These are phyloP conservation scores for Geotrichum siamense DNA, from an alignment of 1,139 yeast genomes.

Conservation along the genomic window DNA sequence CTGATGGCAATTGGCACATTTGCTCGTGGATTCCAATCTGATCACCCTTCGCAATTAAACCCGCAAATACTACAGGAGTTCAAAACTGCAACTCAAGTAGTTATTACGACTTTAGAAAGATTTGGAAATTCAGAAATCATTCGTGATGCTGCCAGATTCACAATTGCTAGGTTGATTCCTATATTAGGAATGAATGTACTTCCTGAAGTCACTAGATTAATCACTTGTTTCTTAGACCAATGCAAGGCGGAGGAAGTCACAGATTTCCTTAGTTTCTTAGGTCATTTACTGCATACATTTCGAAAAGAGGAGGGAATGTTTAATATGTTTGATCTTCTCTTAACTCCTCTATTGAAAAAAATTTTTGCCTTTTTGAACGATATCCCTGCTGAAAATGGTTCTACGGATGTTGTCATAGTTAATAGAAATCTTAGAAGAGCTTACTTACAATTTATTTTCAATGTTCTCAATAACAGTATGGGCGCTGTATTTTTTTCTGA, in stretches of 20 bases:
- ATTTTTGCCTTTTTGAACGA: slow-evolving; percentile 50
- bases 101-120: slow-evolving; percentile 72
- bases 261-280: slow-evolving; percentile 78
- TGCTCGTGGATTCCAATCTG: slow-evolving; percentile 68
- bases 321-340: slow-evolving; percentile 61
- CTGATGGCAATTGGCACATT: slow-evolving; percentile 86
- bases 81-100: slow-evolving; percentile 71
- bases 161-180: slow-evolving; percentile 81
- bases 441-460: slow-evolving; percentile 59
- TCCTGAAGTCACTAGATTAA: slow-evolving; percentile 59
- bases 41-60: slow-evolving; percentile 18
- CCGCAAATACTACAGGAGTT: slow-evolving; percentile 45
- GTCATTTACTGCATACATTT: slow-evolving; percentile 79
- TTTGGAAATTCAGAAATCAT: slow-evolving; percentile 60
- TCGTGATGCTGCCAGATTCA: slow-evolving; percentile 79
- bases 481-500: slow-evolving; percentile 69
- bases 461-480: slow-evolving; percentile 67
- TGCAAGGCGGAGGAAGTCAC: slow-evolving; percentile 59
- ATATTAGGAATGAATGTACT: slow-evolving; percentile 52
- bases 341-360: slow-evolving; percentile 67
- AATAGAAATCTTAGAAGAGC: slow-evolving; percentile 53
- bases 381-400: slow-evolving; percentile 33
- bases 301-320: slow-evolving; percentile 61
- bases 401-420: slow-evolving; percentile 39
- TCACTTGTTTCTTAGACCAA: slow-evolving; percentile 65